Percentiles rank a stretch among this genome's conserved stretches.
Evolutionary conservation across 805 yeast genomes (phyloP).

Genomic region (Myxozyma melibiosi): DNA sequence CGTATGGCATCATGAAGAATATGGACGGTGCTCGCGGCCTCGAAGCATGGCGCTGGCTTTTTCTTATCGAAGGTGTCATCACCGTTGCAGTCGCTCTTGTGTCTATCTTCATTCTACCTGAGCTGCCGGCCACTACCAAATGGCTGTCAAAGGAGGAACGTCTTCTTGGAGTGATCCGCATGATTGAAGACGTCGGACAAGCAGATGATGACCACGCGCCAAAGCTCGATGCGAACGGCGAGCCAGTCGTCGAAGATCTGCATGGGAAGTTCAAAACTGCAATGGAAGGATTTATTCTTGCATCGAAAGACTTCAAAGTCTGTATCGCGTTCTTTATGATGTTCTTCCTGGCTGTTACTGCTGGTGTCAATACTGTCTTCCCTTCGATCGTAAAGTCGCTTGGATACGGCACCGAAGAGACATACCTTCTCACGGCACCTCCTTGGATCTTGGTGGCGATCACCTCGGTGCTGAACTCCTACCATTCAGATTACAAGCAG

Average conservation of each 20-base stretch:
- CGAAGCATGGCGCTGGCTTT: slow-evolving; percentile 59
- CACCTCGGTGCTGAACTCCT: slow-evolving; percentile 27
- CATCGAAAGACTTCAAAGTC: slow-evolving; percentile 36
- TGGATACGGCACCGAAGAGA: slow-evolving; percentile 52
- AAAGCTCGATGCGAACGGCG: neutral
- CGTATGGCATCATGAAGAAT: slow-evolving; percentile 54
- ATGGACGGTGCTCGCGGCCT: slow-evolving; percentile 49
- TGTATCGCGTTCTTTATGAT: slow-evolving; percentile 28
- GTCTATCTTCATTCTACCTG: slow-evolving; percentile 54
- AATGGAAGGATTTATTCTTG: slow-evolving; percentile 23
- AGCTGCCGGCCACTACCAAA: slow-evolving; percentile 56
- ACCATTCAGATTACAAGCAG: slow-evolving; percentile 26
- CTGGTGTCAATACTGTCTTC: slow-evolving; percentile 52
- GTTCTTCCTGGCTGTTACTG: slow-evolving; percentile 55
- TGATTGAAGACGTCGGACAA: slow-evolving; percentile 41
- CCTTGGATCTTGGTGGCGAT: slow-evolving; percentile 29
- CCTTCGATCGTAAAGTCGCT: slow-evolving; percentile 64
- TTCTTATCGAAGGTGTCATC: slow-evolving; percentile 57
- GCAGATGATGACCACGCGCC: neutral
- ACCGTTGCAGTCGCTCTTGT: slow-evolving; percentile 52
- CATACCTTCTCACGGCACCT: slow-evolving; percentile 49
- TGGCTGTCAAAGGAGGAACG: slow-evolving; percentile 51
- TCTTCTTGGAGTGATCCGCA: slow-evolving; percentile 46
- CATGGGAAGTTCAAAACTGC: neutral
- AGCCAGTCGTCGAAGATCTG: neutral